phyloP scores from a whole-genome alignment of 2,329 filamentous ascomycete genomes.

The Penicillium rolfsii region DNA sequence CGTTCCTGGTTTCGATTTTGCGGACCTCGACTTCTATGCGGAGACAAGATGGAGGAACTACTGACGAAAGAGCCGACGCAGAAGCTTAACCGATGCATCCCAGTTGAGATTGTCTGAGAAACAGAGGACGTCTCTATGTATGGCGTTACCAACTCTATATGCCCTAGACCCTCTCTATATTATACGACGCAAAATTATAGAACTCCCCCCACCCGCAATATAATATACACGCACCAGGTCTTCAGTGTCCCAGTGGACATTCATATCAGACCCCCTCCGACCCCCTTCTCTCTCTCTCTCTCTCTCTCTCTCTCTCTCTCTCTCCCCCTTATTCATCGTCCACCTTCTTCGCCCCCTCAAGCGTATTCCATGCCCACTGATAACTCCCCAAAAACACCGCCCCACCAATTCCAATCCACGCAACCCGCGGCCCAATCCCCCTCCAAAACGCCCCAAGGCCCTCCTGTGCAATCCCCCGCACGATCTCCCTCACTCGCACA shows the following conservation, averaged over 20 bases:
- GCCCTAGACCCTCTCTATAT: slow-evolving; percentile 8
- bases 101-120: not conserved
- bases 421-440: slow-evolving; percentile 74
- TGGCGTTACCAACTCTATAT: slow-evolving; percentile 11
- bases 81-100: not conserved
- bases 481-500: slow-evolving; percentile 53
- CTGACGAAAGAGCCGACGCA: slow-evolving; percentile 50
- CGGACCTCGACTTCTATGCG: slow-evolving; percentile 68
- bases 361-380: slow-evolving; percentile 79
- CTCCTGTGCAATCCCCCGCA: slow-evolving; percentile 64
- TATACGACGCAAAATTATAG: slow-evolving; percentile 3
- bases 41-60: slow-evolving; percentile 55
- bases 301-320: too few species aligned
- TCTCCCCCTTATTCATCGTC: slow-evolving; percentile 13
- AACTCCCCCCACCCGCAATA: not conserved
- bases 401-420: slow-evolving; percentile 94
- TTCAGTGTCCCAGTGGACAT: not conserved
- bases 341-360: slow-evolving; percentile 52
- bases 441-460: slow-evolving; percentile 52
- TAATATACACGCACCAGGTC: slow-evolving; percentile 20
- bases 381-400: slow-evolving; percentile 94
- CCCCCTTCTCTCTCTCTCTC: not conserved
- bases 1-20: slow-evolving; percentile 68
- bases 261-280: not conserved
- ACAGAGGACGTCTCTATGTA: slow-evolving; percentile 4